Conservation (phyloP, 2,329 filamentous ascomycete genomes). For the Dryadomyces sulphureus region DNA sequence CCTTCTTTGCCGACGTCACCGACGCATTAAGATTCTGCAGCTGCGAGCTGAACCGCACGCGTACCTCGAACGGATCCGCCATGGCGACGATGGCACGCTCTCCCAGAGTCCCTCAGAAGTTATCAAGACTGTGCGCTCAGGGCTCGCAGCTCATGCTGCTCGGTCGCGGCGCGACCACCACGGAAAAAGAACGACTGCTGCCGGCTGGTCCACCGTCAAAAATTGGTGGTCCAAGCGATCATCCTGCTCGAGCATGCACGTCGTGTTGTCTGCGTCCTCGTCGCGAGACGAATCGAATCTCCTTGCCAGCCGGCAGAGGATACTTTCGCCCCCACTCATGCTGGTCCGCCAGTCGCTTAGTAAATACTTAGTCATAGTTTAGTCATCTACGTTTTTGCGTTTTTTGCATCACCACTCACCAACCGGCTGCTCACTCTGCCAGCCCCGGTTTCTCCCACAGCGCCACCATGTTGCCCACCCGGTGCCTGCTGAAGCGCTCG, state of each 20-base stretch:
- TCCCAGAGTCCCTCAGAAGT: no score
- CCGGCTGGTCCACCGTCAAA: no score
- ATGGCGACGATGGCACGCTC: constrained; percentile 18
- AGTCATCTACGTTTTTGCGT: neutral
- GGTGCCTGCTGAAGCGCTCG: constrained; percentile 56
- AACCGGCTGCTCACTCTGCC: no score
- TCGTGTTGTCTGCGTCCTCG: neutral
- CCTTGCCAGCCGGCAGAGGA: neutral
- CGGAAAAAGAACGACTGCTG: no score
- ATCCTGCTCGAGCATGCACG: no score
- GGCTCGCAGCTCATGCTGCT: no score
- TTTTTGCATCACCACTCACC: no score
- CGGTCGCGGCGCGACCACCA: no score
- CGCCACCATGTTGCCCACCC: constrained; percentile 51
- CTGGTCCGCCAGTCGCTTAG: neutral
- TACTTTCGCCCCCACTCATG: neutral
- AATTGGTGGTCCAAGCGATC: no score
- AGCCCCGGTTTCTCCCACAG: neutral
- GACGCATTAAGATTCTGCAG: constrained; percentile 86
- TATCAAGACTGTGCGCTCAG: no score
- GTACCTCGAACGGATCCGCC: constrained; percentile 89
- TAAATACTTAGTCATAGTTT: neutral
- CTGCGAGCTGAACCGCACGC: constrained; percentile 87
- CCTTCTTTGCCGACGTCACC: constrained; percentile 77
- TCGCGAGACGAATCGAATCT: neutral